Percentiles rank a stretch among this genome's conserved stretches.
phyloP scores from a whole-genome alignment of 306 rosid genomes.

The Cicer arietinum region DNA sequence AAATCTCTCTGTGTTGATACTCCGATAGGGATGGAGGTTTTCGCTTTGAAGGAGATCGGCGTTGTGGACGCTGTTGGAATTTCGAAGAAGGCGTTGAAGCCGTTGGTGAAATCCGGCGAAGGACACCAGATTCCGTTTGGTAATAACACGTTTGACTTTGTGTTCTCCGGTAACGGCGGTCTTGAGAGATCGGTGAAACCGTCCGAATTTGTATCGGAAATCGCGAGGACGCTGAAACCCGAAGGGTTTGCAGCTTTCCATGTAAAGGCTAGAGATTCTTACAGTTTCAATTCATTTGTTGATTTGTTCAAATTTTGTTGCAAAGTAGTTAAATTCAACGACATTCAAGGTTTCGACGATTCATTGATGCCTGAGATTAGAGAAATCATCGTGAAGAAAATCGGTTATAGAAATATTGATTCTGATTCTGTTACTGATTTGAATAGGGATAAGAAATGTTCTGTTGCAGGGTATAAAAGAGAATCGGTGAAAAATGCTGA shows the following conservation, averaged over 20 bases:
- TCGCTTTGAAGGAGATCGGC: conserved; percentile 71
- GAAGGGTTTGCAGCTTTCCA: conserved; percentile 89
- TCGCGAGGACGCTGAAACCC: conserved; percentile 77
- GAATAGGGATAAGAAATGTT: conserved; percentile 51
- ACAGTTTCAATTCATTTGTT: conserved; percentile 85
- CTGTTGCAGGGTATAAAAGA: conserved; percentile 64
- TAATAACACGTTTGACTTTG: conserved; percentile 67
- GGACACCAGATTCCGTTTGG: conserved; percentile 63
- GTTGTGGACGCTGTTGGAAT: conserved; percentile 69
- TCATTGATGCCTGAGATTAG: conserved; percentile 67
- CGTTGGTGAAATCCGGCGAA: conserved; percentile 67
- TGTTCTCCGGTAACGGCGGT: conserved; percentile 67
- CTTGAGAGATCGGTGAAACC: conserved; percentile 55
- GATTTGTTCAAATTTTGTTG: conserved; percentile 74
- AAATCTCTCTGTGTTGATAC: conserved; percentile 75
- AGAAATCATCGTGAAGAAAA: conserved; percentile 66
- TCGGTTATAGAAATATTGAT: neutral
- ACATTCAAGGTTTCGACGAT: conserved; percentile 64
- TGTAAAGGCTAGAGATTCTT: conserved; percentile 75
- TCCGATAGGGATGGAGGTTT: conserved; percentile 69
- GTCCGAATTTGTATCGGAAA: conserved; percentile 62
- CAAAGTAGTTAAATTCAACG: conserved; percentile 63
- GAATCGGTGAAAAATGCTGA: conserved; percentile 67
- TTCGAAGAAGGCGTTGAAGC: conserved; percentile 69
- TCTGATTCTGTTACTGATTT: conserved; percentile 29